phyloP scores from a whole-genome alignment of 2,329 filamentous ascomycete species.

The Trichophyton verrucosum region DNA sequence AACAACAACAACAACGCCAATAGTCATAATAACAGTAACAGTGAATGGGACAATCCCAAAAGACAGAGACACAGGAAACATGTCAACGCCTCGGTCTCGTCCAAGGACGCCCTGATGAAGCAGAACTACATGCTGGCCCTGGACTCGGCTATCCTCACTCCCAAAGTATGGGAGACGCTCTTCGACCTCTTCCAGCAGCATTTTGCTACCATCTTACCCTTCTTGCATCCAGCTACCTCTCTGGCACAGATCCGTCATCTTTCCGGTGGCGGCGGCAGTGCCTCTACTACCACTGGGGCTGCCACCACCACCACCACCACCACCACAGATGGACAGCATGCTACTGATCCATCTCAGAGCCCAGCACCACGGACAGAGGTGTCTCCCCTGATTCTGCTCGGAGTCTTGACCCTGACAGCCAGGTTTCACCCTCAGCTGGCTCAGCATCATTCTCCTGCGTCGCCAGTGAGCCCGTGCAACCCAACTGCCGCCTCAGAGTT shows the following conservation, averaged over 20 bases:
- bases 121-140: constrained; percentile 33
- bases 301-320: not conserved
- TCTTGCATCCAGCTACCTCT: constrained; percentile 44
- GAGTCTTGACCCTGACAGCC: constrained; percentile 44
- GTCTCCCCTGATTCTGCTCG: constrained; percentile 40
- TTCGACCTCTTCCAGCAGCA: constrained; percentile 48
- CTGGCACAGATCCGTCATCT: constrained; percentile 36
- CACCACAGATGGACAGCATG: not conserved
- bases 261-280: constrained; percentile 11
- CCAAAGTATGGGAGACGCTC: constrained; percentile 45
- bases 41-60: constrained; percentile 33
- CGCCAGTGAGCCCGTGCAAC: constrained; percentile 33
- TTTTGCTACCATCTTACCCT: constrained; percentile 45
- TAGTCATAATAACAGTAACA: constrained; percentile 6
- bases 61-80: constrained; percentile 28
- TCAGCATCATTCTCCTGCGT: constrained; percentile 38
- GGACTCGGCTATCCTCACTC: constrained; percentile 39
- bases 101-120: constrained; percentile 19
- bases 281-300: not conserved
- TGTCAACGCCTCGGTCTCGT: constrained; percentile 19
- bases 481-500: constrained; percentile 41
- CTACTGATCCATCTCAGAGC: constrained; percentile 16
- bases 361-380: constrained; percentile 24
- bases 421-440: constrained; percentile 42
- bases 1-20: constrained; percentile 15